A percentile compares a stretch with the other conserved stretches of the same genome.
Conservation (phyloP, 169 alveolate species). For the Plasmodium vinckei region DNA sequence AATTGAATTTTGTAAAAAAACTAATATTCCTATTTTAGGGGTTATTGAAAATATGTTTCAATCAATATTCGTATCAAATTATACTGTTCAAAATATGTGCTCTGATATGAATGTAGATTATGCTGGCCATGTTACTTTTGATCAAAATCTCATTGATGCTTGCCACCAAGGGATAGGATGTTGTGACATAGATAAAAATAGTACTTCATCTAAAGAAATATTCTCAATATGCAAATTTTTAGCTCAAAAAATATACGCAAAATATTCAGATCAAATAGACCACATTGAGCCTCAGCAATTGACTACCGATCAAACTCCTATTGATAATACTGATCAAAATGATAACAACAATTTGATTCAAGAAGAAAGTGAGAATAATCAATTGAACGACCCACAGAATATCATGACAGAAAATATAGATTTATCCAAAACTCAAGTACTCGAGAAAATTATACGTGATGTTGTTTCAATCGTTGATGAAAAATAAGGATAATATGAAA, state of each 20-base stretch:
- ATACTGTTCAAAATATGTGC: slow-evolving; percentile 83
- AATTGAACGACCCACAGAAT: neutral
- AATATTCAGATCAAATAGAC: neutral
- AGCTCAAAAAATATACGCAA: slow-evolving; percentile 12
- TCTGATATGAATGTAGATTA: slow-evolving; percentile 83
- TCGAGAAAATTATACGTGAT: slow-evolving; percentile 20
- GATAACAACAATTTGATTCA: neutral
- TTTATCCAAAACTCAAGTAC: slow-evolving; percentile 10
- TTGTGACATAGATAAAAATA: slow-evolving; percentile 54
- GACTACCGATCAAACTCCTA: neutral
- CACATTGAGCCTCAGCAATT: neutral
- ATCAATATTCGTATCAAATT: slow-evolving; percentile 80
- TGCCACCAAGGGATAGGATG: slow-evolving; percentile 81
- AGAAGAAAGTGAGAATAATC: neutral
- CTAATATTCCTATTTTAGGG: slow-evolving; percentile 93
- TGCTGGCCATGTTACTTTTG: slow-evolving; percentile 83
- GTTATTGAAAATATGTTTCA: slow-evolving; percentile 97
- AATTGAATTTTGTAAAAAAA: slow-evolving; percentile 87
- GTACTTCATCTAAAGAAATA: slow-evolving; percentile 77
- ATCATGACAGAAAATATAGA: neutral
- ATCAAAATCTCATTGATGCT: slow-evolving; percentile 79
- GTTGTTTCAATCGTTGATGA: slow-evolving; percentile 21
- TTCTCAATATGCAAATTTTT: slow-evolving; percentile 42
- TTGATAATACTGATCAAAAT: no score
- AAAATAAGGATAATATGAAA: neutral